Evolutionary conservation across 2,329 filamentous ascomycete genomes (phyloP).

Genomic region (Calonectria fujianensis): DNA sequence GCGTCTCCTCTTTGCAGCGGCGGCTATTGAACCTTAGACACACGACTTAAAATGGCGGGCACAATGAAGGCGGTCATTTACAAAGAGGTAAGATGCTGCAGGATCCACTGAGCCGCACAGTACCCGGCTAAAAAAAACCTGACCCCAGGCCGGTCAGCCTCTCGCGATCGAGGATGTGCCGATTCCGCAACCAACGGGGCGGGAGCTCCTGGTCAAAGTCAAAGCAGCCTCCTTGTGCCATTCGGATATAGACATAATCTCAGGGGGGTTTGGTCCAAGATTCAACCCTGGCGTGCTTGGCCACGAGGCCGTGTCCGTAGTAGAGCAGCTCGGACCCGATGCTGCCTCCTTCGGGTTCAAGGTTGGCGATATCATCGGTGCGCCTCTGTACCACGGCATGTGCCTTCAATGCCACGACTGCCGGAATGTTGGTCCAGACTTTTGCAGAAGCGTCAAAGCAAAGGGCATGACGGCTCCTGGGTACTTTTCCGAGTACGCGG

Average conservation of each 20-base stretch:
- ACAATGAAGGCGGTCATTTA: constrained; percentile 18
- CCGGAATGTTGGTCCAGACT: neutral
- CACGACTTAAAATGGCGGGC: constrained; percentile 8
- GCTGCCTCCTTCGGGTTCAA: constrained; percentile 13
- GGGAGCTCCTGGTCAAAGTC: constrained; percentile 5
- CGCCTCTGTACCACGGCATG: constrained; percentile 19
- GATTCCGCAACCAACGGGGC: constrained; percentile 8
- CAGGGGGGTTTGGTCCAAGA: neutral
- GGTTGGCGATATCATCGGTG: constrained; percentile 9
- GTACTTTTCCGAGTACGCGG: constrained; percentile 7
- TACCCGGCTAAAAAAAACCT: neutral
- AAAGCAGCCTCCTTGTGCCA: constrained; percentile 10
- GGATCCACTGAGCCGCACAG: neutral
- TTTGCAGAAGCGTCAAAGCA: constrained; percentile 5
- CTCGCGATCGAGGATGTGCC: constrained; percentile 9
- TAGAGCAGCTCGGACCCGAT: constrained; percentile 12
- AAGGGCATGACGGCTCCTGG: constrained; percentile 16
- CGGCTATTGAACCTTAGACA: neutral
- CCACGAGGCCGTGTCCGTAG: constrained; percentile 13
- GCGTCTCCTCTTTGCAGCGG: neutral
- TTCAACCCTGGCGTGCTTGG: constrained; percentile 5
- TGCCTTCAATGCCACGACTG: constrained; percentile 11
- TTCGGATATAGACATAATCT: constrained; percentile 9
- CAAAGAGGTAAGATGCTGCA: neutral
- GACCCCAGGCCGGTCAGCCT: constrained; percentile 5